Percentiles rank a stretch among this genome's conserved stretches.
Conservation (phyloP, 225 moss, liverwort and hornwort genomes). For the Physcomitrellopsis africana region DNA sequence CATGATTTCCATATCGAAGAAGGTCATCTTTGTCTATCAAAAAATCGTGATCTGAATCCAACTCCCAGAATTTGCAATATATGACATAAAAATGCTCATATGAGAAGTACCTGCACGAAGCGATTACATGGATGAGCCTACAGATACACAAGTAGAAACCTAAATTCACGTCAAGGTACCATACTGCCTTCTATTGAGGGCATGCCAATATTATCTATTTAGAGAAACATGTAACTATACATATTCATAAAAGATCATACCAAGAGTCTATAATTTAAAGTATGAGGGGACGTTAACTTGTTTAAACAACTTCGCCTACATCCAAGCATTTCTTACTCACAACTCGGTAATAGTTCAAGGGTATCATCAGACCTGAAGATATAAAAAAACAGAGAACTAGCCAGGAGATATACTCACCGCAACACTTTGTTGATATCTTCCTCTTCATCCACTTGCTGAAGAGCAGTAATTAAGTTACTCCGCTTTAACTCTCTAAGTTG, state of each 20-base stretch:
- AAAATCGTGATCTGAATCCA: conserved; percentile 99
- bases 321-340: too few relatives aligned
- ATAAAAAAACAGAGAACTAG: not conserved
- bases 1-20: conserved; percentile 99
- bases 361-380: too few relatives aligned
- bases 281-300: too few relatives aligned
- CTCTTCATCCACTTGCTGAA: conserved; percentile 86
- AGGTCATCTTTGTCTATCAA: conserved; percentile 96
- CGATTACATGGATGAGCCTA: conserved; percentile 4
- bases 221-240: too few relatives aligned
- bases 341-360: too few relatives aligned
- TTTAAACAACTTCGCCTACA: too few relatives aligned
- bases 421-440: conserved; percentile 99
- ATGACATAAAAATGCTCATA: conserved; percentile 99
- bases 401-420: conserved; percentile 57
- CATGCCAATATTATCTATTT: too few relatives aligned
- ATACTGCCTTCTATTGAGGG: conserved; percentile 1
- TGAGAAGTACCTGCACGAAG: conserved; percentile 85
- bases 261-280: too few relatives aligned
- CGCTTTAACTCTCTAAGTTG: conserved; percentile 76
- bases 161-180: not conserved
- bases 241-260: too few relatives aligned
- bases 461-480: conserved; percentile 64
- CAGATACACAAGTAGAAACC: conserved; percentile 1
- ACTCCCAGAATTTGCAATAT: conserved; percentile 99